Base-by-base conservation (phyloP, 208 protist genomes). In the Crithidia bombi region DNA sequence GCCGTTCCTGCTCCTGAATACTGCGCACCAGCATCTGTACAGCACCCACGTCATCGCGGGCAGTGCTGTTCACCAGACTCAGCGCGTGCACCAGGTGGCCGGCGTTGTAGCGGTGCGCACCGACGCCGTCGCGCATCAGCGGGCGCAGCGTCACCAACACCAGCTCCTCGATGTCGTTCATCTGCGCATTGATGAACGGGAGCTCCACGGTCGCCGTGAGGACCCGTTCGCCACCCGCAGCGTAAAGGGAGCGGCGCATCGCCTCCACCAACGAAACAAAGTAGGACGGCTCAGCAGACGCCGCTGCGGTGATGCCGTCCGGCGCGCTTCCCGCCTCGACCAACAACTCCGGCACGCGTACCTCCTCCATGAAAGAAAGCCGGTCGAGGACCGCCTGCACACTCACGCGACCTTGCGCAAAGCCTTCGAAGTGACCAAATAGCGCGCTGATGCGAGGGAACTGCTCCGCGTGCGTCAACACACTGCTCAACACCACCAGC, bases 111-210 rank as follows among this genome's bases (percentile, higher is more conserved):
- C 65, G 32, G 30, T 81, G 68, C 9, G 73, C 47, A 0, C 85
- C 79, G 28, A 86, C 62, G 17, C 76, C 80, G 17, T 61, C 32
- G 21, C 30, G 36, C 39, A 33, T 39, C 32, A 75, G 26, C 19
- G 85, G 65, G 9, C 56, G 38, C 64, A 91, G 57, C 47, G 90
- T 73, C 21, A 30, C 41, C 41, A 75, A 69, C 32, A 93, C 64
- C 15, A 86, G 61, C 19, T 61, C 61, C 33, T 78, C 57, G n/a
- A 93, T 17, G 52, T 73, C 75, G 38, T 72, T 81, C 21, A 70
- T 81, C 26, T 79, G 79, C 19, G 85, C 75, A 65, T 96, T 96
- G 21, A 96, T 69, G 3, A 92, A 78, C 28, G 80, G 73, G 1
- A 83, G 55, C 4, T 19, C 7, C 23, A 96, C 57, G 10, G 47